Conservation (phyloP, 139 green algal species). For the Micractinium conductrix region DNA sequence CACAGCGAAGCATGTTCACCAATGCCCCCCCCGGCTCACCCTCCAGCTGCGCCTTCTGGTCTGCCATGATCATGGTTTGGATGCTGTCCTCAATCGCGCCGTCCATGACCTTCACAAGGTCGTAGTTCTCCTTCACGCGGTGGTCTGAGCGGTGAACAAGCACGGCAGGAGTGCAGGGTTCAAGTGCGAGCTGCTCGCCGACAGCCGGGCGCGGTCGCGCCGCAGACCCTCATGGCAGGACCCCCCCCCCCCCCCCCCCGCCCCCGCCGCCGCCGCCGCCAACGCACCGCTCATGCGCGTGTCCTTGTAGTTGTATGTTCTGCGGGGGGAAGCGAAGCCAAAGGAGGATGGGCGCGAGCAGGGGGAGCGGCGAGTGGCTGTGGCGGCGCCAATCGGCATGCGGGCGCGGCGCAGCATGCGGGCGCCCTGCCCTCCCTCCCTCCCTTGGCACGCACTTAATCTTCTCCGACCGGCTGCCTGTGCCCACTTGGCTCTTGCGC, state of each 20-base stretch:
- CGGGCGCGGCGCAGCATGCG: too few species aligned
- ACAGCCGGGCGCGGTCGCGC: too few species aligned
- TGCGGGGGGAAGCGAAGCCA: too few species aligned
- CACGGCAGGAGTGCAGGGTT: background rate
- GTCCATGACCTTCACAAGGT: conserved; percentile 85
- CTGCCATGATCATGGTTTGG: conserved; percentile 79
- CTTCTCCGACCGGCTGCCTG: conserved; percentile 92
- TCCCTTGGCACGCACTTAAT: too few species aligned
- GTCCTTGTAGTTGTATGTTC: conserved; percentile 99
- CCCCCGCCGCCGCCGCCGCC: too few species aligned
- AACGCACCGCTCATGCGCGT: conserved; percentile 71
- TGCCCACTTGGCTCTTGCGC: conserved; percentile 89
- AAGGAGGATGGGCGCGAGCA: too few species aligned
- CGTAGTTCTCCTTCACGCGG: conserved; percentile 95
- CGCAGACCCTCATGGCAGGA: too few species aligned
- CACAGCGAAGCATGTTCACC: too few species aligned
- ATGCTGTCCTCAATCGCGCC: conserved; percentile 88
- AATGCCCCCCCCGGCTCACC: conserved; percentile 61
- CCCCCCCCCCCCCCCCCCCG: background rate
- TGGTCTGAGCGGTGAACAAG: conserved; percentile 72
- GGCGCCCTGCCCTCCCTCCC: too few species aligned
- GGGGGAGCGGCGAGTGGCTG: too few species aligned
- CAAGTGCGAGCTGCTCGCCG: too few species aligned
- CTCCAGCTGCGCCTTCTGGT: conserved; percentile 87
- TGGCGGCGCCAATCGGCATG: too few species aligned